These are phyloP conservation scores for Rhodomyrtus tomentosa DNA, from an alignment of 345 rosid species.

Conservation along the genomic window DNA sequence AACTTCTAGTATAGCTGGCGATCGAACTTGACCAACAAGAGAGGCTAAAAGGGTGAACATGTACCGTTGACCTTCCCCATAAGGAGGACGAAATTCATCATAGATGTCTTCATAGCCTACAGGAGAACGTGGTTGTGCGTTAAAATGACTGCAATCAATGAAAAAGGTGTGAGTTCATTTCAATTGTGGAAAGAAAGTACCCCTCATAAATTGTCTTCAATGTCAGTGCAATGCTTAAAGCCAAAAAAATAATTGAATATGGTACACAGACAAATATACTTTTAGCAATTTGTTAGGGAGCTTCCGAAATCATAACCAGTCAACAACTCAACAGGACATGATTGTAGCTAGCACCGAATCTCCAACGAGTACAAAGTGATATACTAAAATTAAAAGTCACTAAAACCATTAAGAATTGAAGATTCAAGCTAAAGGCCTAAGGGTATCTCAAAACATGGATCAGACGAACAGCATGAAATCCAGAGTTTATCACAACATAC, in stretches of 20 bases:
- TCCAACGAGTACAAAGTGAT: not conserved
- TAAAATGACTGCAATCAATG: not conserved
- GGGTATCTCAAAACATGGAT: not conserved
- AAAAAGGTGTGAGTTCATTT: not conserved
- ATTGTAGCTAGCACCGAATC: not conserved
- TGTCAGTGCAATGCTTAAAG: not conserved
- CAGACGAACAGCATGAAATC: not conserved
- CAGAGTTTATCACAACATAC: not conserved
- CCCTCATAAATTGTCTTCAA: not conserved
- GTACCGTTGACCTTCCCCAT: slow-evolving; percentile 28
- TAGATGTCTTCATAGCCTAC: slow-evolving; percentile 2
- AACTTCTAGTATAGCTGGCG: not conserved
- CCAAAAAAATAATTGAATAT: not conserved
- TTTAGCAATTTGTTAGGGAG: not conserved
- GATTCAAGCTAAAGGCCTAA: not conserved
- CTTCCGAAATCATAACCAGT: not conserved
- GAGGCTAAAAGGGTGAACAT: slow-evolving; percentile 3
- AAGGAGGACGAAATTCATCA: not conserved
- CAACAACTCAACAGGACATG: not conserved
- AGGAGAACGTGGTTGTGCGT: slow-evolving; percentile 1
- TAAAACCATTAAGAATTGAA: not conserved
- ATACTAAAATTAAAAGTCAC: not conserved
- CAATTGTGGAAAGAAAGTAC: not conserved
- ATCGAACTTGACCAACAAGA: not conserved
- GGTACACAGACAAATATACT: not conserved